A percentile compares a stretch with the other conserved stretches of the same genome.
phyloP scores from a whole-genome alignment of 192 early-diverging fungal genomes.

The Backusella sp. region DNA sequence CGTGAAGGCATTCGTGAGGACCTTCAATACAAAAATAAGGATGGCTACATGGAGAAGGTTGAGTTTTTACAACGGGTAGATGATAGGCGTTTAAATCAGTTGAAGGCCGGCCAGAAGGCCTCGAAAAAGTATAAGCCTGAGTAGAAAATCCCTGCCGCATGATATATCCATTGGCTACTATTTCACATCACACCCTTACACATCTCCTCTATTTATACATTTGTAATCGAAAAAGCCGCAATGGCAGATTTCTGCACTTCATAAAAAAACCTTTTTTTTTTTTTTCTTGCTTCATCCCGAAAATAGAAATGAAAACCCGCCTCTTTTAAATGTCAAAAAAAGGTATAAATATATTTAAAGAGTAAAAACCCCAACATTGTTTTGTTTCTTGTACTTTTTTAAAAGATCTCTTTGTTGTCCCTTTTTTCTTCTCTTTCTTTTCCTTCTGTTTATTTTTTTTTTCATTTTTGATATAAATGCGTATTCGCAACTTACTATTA shows the following conservation, averaged over 20 bases:
- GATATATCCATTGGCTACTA: not conserved
- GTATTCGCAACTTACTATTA: not conserved
- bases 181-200: not conserved
- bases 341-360: not conserved
- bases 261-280: not conserved
- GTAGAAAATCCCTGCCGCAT: not conserved
- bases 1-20: slow-evolving; percentile 61
- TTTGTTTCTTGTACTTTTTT: not conserved
- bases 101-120: slow-evolving; percentile 39
- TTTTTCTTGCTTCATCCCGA: not conserved
- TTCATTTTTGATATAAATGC: not conserved
- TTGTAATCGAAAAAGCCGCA: not conserved
- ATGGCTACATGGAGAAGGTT: slow-evolving; percentile 73
- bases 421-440: not conserved
- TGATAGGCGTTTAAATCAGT: slow-evolving; percentile 51
- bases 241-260: not conserved
- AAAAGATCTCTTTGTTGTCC: not conserved
- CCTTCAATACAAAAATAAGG: slow-evolving; percentile 64
- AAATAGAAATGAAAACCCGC: not conserved
- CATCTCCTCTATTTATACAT: not conserved
- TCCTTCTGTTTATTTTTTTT: not conserved
- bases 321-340: not conserved
- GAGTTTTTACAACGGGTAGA: slow-evolving; percentile 65
- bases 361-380: not conserved
- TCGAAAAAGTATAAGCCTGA: slow-evolving; percentile 21